Base-by-base conservation (phyloP, 2,329 filamentous ascomycete species). In the Plenodomus biglobosus region DNA sequence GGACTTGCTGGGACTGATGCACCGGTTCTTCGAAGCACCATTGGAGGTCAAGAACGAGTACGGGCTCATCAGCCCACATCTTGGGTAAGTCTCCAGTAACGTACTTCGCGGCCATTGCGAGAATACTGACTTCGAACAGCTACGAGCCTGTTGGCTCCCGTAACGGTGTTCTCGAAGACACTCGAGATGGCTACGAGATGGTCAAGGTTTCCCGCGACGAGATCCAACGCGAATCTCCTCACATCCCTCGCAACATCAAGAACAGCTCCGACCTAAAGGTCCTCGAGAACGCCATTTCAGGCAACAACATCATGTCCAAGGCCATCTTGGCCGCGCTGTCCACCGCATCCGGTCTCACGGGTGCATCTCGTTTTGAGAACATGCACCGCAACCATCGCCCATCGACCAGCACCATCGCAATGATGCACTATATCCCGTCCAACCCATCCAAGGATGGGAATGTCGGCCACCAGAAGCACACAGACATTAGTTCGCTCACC, bases 11-110 rank as follows among this genome's bases (percentile, higher is more conserved):
- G 73, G 76, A 52, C 73, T 82, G 35, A 83, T 82, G 80, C 70
- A 80, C 62, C 76, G 76, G 43, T 83, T 81, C 73, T 83, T 82
- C 53, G 75, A 76, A 24, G 65, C 75, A 0, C 78, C 79, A 0
- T 63, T 81, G 15, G 79, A 82, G 68, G 74, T 70, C 36, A 82
- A 82, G 76, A 82, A 81, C 61, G 76, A 82, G 61, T 80, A 76
- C 56, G 79, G 79, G 3, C 75, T 82, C 6, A 73, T 81, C 40
- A 75, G 77, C 19, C 76, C 78, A 3, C 79, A 82, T 64, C 73
- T 81, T 20, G 79, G 78, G 69, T 79, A 64, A 52, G 71, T 61
- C 78, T 3, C 10, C 2, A 7, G n/a, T 11, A 17, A 13, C 17
- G 8, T 3, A 32, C 27, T 3, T 8, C 3, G 11, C 8, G 3